phyloP scores from a whole-genome alignment of 164 flowering plant species.

The Buxus sempervirens region DNA sequence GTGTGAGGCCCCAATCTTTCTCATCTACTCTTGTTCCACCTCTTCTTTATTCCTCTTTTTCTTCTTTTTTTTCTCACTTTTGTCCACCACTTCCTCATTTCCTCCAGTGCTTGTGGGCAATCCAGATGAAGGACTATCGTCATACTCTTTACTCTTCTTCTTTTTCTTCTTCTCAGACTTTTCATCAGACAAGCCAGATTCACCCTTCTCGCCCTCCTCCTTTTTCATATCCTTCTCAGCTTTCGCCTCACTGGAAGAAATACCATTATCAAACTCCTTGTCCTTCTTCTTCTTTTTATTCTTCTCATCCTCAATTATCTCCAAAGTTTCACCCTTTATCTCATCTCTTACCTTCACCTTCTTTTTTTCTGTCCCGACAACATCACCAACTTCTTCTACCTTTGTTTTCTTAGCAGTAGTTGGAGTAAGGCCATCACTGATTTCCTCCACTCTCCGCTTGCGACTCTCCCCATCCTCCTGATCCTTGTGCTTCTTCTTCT shows the following conservation, averaged over 20 bases:
- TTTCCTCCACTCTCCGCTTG: constrained; percentile 43
- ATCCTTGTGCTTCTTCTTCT: constrained; percentile 29
- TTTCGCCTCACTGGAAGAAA: constrained; percentile 15
- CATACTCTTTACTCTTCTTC: constrained; percentile 34
- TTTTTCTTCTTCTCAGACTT: constrained; percentile 32
- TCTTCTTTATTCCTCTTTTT: constrained; percentile 34
- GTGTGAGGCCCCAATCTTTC: background rate
- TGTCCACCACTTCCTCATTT: constrained; percentile 15
- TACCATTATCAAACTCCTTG: constrained; percentile 15
- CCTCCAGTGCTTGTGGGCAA: constrained; percentile 10
- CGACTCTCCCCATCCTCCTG: constrained; percentile 30
- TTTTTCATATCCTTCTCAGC: constrained; percentile 13
- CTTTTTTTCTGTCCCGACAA: constrained; percentile 24
- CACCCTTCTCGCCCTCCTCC: constrained; percentile 10
- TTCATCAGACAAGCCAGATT: constrained; percentile 4
- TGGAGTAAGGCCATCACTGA: constrained; percentile 25
- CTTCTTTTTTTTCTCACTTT: constrained; percentile 50
- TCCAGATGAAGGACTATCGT: constrained; percentile 17
- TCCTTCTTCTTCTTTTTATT: constrained; percentile 35
- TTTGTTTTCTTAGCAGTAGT: constrained; percentile 34
- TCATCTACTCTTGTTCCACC: constrained; percentile 23
- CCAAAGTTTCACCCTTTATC: constrained; percentile 7
- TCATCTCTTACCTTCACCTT: constrained; percentile 20
- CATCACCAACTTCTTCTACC: constrained; percentile 19
- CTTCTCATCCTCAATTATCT: constrained; percentile 28